Evolutionary conservation across 192 early-diverging fungal genomes (phyloP).

Genomic region (Coemansia sp.): DNA sequence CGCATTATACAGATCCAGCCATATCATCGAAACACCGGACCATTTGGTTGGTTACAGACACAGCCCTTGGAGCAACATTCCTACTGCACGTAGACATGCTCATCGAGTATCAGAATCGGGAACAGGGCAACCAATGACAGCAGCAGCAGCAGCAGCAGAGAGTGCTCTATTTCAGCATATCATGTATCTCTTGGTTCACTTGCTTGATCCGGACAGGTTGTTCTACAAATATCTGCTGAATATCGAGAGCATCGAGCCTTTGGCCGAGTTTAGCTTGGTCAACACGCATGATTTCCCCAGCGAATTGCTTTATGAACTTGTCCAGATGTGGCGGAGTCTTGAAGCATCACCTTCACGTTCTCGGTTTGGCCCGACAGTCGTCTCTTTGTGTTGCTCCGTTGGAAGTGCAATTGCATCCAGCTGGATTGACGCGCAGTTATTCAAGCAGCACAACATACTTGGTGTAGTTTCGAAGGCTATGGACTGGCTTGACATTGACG

Average conservation of each 20-base stretch:
- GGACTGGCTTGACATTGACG: slow-evolving; percentile 25
- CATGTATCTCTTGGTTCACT: slow-evolving; percentile 10
- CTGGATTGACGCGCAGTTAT: slow-evolving; percentile 11
- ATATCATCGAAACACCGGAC: background rate
- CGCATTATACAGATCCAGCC: background rate
- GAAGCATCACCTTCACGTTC: slow-evolving; percentile 11
- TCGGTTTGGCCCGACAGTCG: slow-evolving; percentile 19
- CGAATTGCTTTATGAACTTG: slow-evolving; percentile 12
- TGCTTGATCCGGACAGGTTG: slow-evolving; percentile 29
- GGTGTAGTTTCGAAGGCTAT: slow-evolving; percentile 14
- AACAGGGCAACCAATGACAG: background rate
- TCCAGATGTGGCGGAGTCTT: slow-evolving; percentile 25
- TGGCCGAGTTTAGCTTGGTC: slow-evolving; percentile 16
- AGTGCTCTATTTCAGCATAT: slow-evolving; percentile 17
- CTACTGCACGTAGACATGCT: slow-evolving; percentile 2
- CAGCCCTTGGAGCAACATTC: background rate
- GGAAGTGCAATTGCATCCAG: slow-evolving; percentile 21
- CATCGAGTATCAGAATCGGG: background rate
- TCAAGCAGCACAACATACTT: slow-evolving; percentile 6
- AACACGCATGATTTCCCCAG: slow-evolving; percentile 11
- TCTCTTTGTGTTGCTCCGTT: slow-evolving; percentile 19
- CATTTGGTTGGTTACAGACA: background rate
- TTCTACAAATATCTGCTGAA: slow-evolving; percentile 14
- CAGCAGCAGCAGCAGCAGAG: background rate
- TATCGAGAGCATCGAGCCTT: background rate